Base-by-base conservation (phyloP, 257 asterid genomes). In the Knoxia roxburghii region DNA sequence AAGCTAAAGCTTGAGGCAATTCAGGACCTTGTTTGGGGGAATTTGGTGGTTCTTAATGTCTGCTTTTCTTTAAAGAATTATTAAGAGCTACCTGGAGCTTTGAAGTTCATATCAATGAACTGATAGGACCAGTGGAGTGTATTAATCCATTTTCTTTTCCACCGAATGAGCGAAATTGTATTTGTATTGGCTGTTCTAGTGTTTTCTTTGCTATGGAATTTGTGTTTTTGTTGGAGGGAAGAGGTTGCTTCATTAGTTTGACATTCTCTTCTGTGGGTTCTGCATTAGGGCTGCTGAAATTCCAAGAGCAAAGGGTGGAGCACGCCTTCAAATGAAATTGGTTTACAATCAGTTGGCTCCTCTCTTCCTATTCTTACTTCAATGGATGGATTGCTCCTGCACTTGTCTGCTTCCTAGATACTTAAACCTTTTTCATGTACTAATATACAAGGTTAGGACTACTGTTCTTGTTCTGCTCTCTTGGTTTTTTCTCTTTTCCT, bases 331-430 rank as follows among this genome's bases (percentile, higher is more conserved):
- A 55, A 91, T 91, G 98, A 89, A 89, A 66, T 65, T 91, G 81
- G 94, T 84, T 61, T 87, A 81, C 83, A 89, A 80, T 78, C 84
- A 83, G 58, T 52, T 91, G 29, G 81, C 96, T 24, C 93, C 96
- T 37, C 56, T 89, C 57, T 64, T 84, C 68, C 85, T 85, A 68
- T 82, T 78, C 75, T 75, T 89, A 54, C 94, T 89, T 37, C 90
- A 76, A 30, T 91, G 96, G 96, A 72, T 91, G 52, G 90, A 91
- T 75, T 80, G 94, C 66, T 91, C 98, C 17, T 85, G 89, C 82
- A 12, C 83, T 32, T 87, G 83, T 70, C 70, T 86, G 40, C 80
- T 76, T 58, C 91, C 96, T 1, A 76, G 83, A 70, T 82, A 82
- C 41, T 60, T 89, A 24, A 87, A 85, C 73, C 86, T 85, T 73